Percentiles rank a stretch among this genome's conserved stretches.
Conservation (phyloP, 345 rosid species). For the Syzygium aromaticum region DNA sequence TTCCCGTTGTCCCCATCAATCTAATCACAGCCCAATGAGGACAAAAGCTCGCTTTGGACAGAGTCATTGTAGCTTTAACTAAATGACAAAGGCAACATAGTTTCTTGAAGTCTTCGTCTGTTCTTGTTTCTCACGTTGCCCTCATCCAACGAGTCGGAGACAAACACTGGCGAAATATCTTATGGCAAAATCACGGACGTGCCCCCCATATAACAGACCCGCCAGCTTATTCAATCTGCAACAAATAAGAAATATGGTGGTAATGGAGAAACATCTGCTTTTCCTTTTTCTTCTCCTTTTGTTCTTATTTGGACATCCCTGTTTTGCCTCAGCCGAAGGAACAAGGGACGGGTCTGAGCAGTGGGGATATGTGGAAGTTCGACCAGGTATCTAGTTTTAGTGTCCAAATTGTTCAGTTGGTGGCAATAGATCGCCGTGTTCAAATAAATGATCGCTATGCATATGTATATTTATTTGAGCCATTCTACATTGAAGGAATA, state of each 20-base stretch:
- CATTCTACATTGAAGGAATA: background rate
- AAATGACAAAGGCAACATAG: background rate
- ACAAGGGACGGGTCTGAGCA: slow-evolving; percentile 25
- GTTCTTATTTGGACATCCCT: background rate
- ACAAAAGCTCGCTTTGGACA: background rate
- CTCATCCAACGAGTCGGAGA: background rate
- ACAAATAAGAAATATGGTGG: background rate
- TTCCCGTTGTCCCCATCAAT: background rate
- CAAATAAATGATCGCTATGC: background rate
- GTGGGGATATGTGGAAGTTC: slow-evolving; percentile 33
- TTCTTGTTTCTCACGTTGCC: background rate
- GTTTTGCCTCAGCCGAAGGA: slow-evolving; percentile 1
- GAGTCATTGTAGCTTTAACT: background rate
- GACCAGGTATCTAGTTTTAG: slow-evolving; percentile 15
- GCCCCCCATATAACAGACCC: background rate
- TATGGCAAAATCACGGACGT: background rate
- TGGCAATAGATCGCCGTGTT: background rate
- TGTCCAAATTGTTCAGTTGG: background rate
- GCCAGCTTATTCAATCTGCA: background rate
- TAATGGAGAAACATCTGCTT: slow-evolving; percentile 3
- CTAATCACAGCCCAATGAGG: background rate
- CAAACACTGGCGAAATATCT: background rate
- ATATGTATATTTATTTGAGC: background rate
- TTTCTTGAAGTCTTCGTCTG: background rate
- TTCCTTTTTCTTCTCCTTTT: background rate